phyloP scores from a whole-genome alignment of 73 alveolate species.

The Paramecium pentaurelia region DNA sequence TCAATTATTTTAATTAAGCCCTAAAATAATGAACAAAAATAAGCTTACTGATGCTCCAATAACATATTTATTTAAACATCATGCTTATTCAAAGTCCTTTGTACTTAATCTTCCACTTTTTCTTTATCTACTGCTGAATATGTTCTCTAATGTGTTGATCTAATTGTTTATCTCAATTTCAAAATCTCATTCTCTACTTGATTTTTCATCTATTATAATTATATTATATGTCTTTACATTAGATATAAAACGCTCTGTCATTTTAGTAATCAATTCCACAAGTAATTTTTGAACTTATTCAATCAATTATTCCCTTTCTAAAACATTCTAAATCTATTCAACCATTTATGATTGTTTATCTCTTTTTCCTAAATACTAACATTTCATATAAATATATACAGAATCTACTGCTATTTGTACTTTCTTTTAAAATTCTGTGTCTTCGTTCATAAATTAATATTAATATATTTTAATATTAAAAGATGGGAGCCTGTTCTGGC shows the following conservation, averaged over 20 bases:
- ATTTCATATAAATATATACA: not conserved
- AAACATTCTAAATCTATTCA: not conserved
- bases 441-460: not conserved
- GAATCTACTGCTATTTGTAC: not conserved
- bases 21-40: not conserved
- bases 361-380: not conserved
- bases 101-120: not conserved
- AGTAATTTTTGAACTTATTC: not conserved
- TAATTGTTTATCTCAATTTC: not conserved
- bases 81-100: not conserved
- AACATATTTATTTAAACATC: not conserved
- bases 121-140: not conserved
- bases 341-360: not conserved
- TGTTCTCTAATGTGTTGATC: not conserved
- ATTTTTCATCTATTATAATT: not conserved
- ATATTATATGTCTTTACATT: not conserved
- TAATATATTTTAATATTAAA: not conserved
- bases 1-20: not conserved
- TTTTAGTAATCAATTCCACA: not conserved
- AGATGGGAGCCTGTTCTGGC: conserved; percentile 24
- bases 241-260: not conserved
- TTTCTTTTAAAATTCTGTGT: not conserved
- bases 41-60: not conserved
- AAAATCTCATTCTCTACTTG: not conserved
- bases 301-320: not conserved